Evolutionary conservation across 257 asterid species (phyloP).

Genomic region (Paulownia fortunei): DNA sequence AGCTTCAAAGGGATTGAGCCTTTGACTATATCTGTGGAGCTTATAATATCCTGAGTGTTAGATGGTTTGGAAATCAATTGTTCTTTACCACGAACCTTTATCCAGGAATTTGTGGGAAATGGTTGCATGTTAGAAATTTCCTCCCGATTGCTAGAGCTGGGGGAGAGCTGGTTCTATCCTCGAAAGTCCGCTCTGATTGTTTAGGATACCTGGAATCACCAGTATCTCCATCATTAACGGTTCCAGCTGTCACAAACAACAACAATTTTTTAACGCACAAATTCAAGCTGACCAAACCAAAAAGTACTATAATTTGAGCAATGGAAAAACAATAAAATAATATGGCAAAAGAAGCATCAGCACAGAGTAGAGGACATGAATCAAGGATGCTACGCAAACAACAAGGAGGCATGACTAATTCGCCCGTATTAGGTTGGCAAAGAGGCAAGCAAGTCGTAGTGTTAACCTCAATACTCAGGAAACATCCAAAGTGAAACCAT

Average conservation of each 20-base stretch:
- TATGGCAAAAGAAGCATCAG: background rate
- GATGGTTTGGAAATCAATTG: conserved; percentile 52
- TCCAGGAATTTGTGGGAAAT: conserved; percentile 59
- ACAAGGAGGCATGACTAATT: background rate
- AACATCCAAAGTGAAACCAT: background rate
- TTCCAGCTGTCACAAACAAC: conserved; percentile 45
- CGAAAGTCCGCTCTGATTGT: conserved; percentile 45
- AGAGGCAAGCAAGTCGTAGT: background rate
- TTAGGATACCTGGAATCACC: conserved; percentile 47
- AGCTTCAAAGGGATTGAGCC: conserved; percentile 45
- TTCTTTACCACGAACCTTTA: conserved; percentile 61
- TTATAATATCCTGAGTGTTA: conserved; percentile 46
- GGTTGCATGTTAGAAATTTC: conserved; percentile 45
- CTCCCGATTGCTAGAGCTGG: conserved; percentile 61
- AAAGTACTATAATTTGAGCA: background rate
- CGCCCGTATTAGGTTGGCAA: background rate
- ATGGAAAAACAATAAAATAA: background rate
- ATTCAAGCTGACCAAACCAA: conserved; percentile 17
- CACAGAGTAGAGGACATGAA: conserved; percentile 14
- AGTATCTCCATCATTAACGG: conserved; percentile 53
- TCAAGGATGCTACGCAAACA: conserved; percentile 1
- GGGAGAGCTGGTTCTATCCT: conserved; percentile 47
- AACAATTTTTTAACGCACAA: conserved; percentile 10
- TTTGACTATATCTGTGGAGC: conserved; percentile 46
- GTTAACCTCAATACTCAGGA: background rate